phyloP scores from a whole-genome alignment of 2,329 filamentous ascomycete species.

The Epichloe glyceriae region DNA sequence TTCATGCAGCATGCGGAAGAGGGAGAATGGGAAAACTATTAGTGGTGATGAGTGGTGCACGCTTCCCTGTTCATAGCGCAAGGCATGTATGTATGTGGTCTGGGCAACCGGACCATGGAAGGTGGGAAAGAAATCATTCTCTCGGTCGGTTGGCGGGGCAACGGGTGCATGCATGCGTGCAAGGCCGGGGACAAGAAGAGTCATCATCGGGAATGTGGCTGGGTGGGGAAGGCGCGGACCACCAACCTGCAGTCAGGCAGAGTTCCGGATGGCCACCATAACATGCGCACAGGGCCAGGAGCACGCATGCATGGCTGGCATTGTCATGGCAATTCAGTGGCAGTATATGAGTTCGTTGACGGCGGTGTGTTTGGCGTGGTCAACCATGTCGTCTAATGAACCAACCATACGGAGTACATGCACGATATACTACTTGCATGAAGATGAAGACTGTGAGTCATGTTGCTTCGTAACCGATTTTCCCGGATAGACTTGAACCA shows the following conservation, averaged over 20 bases:
- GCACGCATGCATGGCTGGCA: background rate
- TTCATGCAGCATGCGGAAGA: background rate
- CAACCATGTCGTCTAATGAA: background rate
- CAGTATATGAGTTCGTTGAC: background rate
- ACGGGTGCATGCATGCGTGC: slow-evolving; percentile 5
- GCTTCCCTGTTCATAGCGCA: background rate
- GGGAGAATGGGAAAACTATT: background rate
- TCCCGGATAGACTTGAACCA: no score
- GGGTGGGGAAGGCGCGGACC: background rate
- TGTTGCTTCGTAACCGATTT: background rate
- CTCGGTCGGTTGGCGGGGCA: slow-evolving; percentile 13
- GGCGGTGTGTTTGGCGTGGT: slow-evolving; percentile 4
- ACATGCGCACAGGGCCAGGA: no score
- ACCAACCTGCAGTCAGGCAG: background rate
- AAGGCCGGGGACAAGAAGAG: background rate
- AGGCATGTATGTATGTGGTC: background rate
- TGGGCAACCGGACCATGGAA: background rate
- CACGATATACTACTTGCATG: no score
- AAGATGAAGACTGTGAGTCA: background rate
- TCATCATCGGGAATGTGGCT: slow-evolving; percentile 3
- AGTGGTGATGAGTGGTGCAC: background rate
- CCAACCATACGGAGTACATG: no score
- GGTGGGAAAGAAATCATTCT: slow-evolving; percentile 11
- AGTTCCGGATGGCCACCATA: background rate
- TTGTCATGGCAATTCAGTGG: background rate